Conservation (phyloP, 164 flowering plant species). For the Euptelea pleiosperma region DNA sequence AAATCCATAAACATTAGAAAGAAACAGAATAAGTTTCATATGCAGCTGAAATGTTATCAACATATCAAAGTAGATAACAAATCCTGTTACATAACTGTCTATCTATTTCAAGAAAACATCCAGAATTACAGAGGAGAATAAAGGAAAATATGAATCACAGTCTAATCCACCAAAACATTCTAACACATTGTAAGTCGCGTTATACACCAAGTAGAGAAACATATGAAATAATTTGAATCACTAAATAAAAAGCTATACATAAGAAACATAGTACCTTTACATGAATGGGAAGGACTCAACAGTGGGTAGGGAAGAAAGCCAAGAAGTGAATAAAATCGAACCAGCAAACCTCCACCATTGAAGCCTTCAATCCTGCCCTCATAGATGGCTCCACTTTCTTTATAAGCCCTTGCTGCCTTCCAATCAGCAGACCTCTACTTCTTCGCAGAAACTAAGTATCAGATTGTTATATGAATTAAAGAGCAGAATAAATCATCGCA, state of each 20-base stretch:
- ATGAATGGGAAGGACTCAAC: conserved; percentile 68
- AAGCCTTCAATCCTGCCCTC: conserved; percentile 68
- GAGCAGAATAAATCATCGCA: conserved; percentile 7
- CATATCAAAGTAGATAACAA: too few relatives aligned
- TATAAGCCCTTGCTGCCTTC: conserved; percentile 71
- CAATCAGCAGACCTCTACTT: conserved; percentile 92
- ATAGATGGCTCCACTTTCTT: conserved; percentile 51
- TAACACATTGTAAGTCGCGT: neutral
- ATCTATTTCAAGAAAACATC: too few relatives aligned
- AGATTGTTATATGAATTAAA: conserved; percentile 24
- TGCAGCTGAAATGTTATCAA: too few relatives aligned
- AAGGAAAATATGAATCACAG: neutral
- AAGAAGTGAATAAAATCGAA: conserved; percentile 70
- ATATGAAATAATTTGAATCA: neutral
- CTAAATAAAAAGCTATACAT: neutral
- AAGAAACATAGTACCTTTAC: conserved; percentile 52
- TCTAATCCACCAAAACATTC: neutral
- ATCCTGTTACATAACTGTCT: too few relatives aligned
- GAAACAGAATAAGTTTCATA: too few relatives aligned
- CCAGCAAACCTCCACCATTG: conserved; percentile 82
- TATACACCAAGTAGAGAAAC: neutral
- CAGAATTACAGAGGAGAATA: too few relatives aligned
- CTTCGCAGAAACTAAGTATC: conserved; percentile 54
- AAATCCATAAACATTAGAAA: too few relatives aligned
- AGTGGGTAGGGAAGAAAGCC: conserved; percentile 88